phyloP scores from a whole-genome alignment of 352 stramenopile genomes.

The Globisporangium acanthophoron region DNA sequence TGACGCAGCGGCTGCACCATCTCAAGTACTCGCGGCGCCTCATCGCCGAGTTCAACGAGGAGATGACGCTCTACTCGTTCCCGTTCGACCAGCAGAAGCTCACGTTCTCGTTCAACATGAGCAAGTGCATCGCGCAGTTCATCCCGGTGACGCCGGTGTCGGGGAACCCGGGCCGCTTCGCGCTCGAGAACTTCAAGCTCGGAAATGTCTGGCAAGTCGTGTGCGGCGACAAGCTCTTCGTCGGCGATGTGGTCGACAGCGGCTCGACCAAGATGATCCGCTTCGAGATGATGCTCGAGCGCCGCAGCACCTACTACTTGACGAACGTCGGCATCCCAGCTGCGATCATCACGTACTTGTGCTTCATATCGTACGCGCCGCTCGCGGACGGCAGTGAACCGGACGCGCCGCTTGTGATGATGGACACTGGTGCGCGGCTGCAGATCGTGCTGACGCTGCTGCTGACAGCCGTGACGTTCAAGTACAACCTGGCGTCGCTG shows the following conservation, averaged over 20 bases:
- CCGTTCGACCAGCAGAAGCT: slow-evolving; percentile 40
- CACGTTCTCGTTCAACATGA: slow-evolving; percentile 23
- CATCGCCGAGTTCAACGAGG: slow-evolving; percentile 25
- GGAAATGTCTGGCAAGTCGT: slow-evolving; percentile 27
- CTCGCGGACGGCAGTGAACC: neutral
- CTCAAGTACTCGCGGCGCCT: slow-evolving; percentile 21
- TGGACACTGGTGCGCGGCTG: slow-evolving; percentile 24
- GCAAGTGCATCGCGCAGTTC: slow-evolving; percentile 11
- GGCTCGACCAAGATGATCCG: slow-evolving; percentile 17
- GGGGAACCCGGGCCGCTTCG: slow-evolving; percentile 16
- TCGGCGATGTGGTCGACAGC: slow-evolving; percentile 19
- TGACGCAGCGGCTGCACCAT: slow-evolving; percentile 6
- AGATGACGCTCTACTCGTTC: slow-evolving; percentile 33
- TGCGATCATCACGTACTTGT: slow-evolving; percentile 34
- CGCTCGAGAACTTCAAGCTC: slow-evolving; percentile 27
- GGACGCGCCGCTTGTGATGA: slow-evolving; percentile 1
- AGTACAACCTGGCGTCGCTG: slow-evolving; percentile 24
- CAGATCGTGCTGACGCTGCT: slow-evolving; percentile 33
- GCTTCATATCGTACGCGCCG: slow-evolving; percentile 27
- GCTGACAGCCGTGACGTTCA: slow-evolving; percentile 38
- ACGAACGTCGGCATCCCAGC: slow-evolving; percentile 29
- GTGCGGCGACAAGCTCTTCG: slow-evolving; percentile 26
- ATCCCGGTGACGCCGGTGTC: slow-evolving; percentile 9
- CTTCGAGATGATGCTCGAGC: slow-evolving; percentile 35
- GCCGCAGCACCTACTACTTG: slow-evolving; percentile 26